Evolutionary conservation across 345 rosid genomes (phyloP), one percentile per base, ranked within the genome.

Genomic region (Fremontodendron californicum): DNA sequence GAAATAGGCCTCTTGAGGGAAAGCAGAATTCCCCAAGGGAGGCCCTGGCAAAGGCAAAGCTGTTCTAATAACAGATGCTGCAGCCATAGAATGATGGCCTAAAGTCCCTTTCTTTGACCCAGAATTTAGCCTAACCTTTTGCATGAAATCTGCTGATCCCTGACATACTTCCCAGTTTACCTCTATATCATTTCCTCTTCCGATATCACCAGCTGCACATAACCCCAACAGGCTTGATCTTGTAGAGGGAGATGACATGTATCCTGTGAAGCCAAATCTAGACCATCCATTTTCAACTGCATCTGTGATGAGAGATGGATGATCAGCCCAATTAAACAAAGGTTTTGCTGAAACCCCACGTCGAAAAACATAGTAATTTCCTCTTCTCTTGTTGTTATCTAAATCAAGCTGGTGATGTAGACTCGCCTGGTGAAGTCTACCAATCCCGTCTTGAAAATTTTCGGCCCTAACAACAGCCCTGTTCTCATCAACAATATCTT

Each of bases 1-100:
- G 77, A 95, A 93, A 83, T 92, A 95, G 49, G 97, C 98, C 52
- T 93, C 99, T 76, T 89, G 98, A 31, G 98, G 98, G 33, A 95
- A 95, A 74, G 93, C 86, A n/a, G 88, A 89, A 55, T 71, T 88
- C n/a, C 89, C 84, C 65, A 94, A 77, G 16, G 90, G 92, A 71
- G 98, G 99, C 48, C 98, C 98, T 4, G 99, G 99, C 63, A 95
- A 77, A 61, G 99, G 99, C 83, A 91, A 61, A 78, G 91, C 86
- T 33, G 91, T 87, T 77, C 88, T 90, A 46, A 95, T 87, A 79
- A 89, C 91, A 21, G 93, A 84, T 49, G 89, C 77, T 70, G 86
- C 92, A 37, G 86, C 77, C 80, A 82, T 78, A 6, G 82, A 65
- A 43, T 78, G 43, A 39, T 75, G 77, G 51, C 11, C 74, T 19